Percentiles rank a stretch among this genome's conserved stretches.
These are phyloP conservation scores for Nicotiana benthamiana DNA, from an alignment of 257 asterid species.

Conservation along the genomic window DNA sequence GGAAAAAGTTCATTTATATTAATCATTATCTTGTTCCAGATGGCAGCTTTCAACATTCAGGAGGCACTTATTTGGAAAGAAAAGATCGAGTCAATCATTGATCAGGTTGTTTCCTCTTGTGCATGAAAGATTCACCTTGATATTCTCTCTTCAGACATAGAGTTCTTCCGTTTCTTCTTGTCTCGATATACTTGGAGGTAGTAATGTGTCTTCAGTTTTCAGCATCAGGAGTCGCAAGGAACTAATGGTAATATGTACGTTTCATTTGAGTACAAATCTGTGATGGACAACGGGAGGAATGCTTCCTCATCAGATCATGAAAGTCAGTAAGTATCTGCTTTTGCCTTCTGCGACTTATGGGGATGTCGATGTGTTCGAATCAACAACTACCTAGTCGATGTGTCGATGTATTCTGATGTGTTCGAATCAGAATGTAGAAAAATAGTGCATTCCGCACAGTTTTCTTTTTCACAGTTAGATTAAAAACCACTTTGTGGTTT, in stretches of 20 bases:
- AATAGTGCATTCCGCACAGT: neutral
- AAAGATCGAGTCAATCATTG: conserved; percentile 75
- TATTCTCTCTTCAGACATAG: neutral
- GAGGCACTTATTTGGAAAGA: conserved; percentile 87
- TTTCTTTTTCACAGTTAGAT: too few species aligned
- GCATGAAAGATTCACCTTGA: neutral
- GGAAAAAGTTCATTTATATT: neutral
- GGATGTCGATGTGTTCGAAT: neutral
- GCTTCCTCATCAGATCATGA: conserved; percentile 82
- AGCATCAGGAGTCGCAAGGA: conserved; percentile 75
- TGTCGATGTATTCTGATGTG: too few species aligned
- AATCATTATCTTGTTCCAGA: conserved; percentile 39
- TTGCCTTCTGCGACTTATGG: neutral
- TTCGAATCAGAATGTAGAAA: neutral
- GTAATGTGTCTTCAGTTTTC: conserved; percentile 32
- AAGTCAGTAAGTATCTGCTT: conserved; percentile 69
- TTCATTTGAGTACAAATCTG: conserved; percentile 76
- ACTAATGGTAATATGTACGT: conserved; percentile 49
- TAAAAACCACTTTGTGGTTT: too few species aligned
- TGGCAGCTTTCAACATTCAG: conserved; percentile 98
- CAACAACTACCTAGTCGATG: too few species aligned
- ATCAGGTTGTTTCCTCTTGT: conserved; percentile 50
- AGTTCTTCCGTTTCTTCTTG: neutral
- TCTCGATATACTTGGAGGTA: neutral
- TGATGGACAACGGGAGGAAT: conserved; percentile 54